phyloP scores from a whole-genome alignment of 169 alveolate genomes.

The Plasmodium adleri region DNA sequence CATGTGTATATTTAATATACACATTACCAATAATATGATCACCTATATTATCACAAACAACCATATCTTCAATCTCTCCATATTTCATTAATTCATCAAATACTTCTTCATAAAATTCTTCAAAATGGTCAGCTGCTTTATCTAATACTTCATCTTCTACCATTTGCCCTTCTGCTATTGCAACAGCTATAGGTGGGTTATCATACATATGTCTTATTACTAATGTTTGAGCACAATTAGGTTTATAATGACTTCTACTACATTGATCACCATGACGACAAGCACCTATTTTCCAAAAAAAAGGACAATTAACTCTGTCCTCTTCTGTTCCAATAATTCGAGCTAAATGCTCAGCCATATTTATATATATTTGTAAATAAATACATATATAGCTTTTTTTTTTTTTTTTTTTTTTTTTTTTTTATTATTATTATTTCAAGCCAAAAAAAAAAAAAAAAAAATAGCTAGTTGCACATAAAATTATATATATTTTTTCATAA shows the following conservation, averaged over 20 bases:
- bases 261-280: conserved; percentile 99
- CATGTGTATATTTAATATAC: conserved; percentile 96
- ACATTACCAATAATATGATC: conserved; percentile 99
- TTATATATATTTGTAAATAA: conserved; percentile 14
- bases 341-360: conserved; percentile 99
- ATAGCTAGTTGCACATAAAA: conserved; percentile 31
- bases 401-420: conserved; percentile 26
- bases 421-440: conserved; percentile 6
- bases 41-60: conserved; percentile 99
- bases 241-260: conserved; percentile 98
- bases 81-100: conserved; percentile 96
- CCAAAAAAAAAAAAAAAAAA: conserved; percentile 17
- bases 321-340: conserved; percentile 99
- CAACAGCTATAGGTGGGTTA: conserved; percentile 99
- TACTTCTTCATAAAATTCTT: conserved; percentile 98
- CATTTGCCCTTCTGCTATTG: conserved; percentile 98
- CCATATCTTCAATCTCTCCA: conserved; percentile 98
- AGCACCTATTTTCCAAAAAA: conserved; percentile 99
- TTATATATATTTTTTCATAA: conserved; percentile 4
- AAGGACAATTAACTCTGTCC: conserved; percentile 99
- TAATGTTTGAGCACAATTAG: conserved; percentile 97
- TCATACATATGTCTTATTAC: conserved; percentile 97
- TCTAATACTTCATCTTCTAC: conserved; percentile 95
- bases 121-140: conserved; percentile 98
- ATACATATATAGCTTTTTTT: background rate